phyloP scores from a whole-genome alignment of 352 stramenopile genomes.

The Detonula confervacea region DNA sequence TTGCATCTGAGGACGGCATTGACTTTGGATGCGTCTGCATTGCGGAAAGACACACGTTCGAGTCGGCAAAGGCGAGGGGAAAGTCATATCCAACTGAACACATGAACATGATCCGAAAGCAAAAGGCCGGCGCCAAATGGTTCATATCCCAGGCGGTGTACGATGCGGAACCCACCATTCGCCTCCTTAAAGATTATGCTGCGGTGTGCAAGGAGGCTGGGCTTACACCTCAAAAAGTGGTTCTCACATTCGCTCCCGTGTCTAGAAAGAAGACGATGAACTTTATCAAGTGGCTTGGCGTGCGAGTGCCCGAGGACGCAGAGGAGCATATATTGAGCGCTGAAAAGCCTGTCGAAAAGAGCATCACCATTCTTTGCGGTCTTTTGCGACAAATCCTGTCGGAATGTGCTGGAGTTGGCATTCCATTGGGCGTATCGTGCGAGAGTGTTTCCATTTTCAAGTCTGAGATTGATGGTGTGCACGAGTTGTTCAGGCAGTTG shows the following conservation, averaged over 20 bases:
- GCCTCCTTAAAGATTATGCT: constrained; percentile 72
- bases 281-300: constrained; percentile 82
- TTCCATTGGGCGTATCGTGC: constrained; percentile 72
- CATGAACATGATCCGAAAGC: constrained; percentile 77
- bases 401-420: constrained; percentile 50
- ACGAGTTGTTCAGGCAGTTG: constrained; percentile 67
- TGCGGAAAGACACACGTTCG: constrained; percentile 72
- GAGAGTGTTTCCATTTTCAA: constrained; percentile 79
- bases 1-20: constrained; percentile 20
- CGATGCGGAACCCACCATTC: constrained; percentile 65
- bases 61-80: constrained; percentile 50
- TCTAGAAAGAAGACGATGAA: constrained; percentile 70
- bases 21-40: constrained; percentile 82
- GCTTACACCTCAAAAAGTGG: constrained; percentile 65
- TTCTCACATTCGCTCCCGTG: constrained; percentile 78
- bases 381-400: constrained; percentile 58
- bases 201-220: constrained; percentile 56
- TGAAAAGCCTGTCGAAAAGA: constrained; percentile 64
- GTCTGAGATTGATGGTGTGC: constrained; percentile 75
- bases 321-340: constrained; percentile 65
- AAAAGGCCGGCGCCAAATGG: constrained; percentile 70
- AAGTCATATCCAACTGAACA: constrained; percentile 63
- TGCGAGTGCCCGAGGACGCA: constrained; percentile 62
- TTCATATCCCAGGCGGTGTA: constrained; percentile 80
- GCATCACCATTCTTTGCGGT: constrained; percentile 61